Percentiles rank a stretch among this genome's conserved stretches.
phyloP scores from a whole-genome alignment of 345 rosid species.

The Gynandropsis gynandra region DNA sequence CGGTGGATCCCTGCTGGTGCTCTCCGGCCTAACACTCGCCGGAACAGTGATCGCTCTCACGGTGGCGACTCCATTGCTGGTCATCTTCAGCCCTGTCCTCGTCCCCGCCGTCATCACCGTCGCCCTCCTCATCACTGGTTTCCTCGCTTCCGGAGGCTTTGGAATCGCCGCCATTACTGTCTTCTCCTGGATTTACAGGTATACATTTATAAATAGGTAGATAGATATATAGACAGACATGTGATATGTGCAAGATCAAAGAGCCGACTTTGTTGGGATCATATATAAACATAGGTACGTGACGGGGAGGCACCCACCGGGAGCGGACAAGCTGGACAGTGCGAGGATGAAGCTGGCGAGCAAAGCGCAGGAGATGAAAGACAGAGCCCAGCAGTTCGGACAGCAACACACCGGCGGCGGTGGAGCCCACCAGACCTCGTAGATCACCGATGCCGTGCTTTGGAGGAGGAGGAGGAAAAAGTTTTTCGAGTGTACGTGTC shows the following conservation, averaged over 20 bases:
- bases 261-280: too few species aligned
- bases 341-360: constrained; percentile 57
- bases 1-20: constrained; percentile 65
- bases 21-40: constrained; percentile 55
- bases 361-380: constrained; percentile 73
- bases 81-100: constrained; percentile 74
- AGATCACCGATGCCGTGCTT: background rate
- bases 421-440: too few species aligned
- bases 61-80: constrained; percentile 65
- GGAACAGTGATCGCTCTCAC: constrained; percentile 68
- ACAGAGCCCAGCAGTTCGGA: constrained; percentile 57
- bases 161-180: constrained; percentile 62
- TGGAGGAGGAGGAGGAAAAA: background rate
- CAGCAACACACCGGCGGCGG: constrained; percentile 29
- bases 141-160: constrained; percentile 74
- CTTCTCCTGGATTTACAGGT: constrained; percentile 80
- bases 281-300: constrained; percentile 44
- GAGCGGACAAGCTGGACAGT: constrained; percentile 55
- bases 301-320: constrained; percentile 62
- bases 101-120: constrained; percentile 61
- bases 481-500: background rate
- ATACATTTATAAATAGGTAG: background rate
- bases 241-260: too few species aligned
- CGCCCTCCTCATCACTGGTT: constrained; percentile 47
- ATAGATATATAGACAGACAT: too few species aligned